phyloP scores from a whole-genome alignment of 495 filamentous ascomycete genomes.

The Letharia lupina region DNA sequence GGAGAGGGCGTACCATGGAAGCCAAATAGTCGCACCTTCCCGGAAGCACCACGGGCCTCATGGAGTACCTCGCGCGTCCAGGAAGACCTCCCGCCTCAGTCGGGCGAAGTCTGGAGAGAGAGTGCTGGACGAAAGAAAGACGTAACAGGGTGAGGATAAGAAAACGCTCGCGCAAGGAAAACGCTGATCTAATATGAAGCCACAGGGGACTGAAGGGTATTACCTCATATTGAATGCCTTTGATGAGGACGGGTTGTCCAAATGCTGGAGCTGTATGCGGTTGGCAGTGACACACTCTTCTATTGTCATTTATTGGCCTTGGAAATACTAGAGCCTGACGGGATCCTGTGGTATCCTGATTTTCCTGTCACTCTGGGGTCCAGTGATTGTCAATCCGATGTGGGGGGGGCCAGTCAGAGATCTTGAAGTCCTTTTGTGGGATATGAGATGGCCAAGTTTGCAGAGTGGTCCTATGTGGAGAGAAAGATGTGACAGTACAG shows the following conservation, averaged over 20 bases:
- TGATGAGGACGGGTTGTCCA: slow-evolving; percentile 16
- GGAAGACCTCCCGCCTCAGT: not conserved
- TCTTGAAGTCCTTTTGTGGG: slow-evolving; percentile 1
- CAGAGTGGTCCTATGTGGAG: not conserved
- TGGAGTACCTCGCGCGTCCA: not conserved
- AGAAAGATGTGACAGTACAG: not conserved
- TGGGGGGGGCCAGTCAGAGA: not conserved
- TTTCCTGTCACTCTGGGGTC: not conserved
- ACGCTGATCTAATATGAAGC: not conserved
- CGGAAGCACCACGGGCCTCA: not conserved
- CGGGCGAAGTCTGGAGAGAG: slow-evolving; percentile 30
- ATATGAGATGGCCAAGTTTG: not conserved
- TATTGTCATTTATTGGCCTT: not conserved
- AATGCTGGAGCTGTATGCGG: slow-evolving; percentile 18
- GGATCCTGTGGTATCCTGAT: not conserved
- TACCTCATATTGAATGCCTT: slow-evolving; percentile 18
- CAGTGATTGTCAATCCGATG: slow-evolving; percentile 3
- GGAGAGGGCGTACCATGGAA: not conserved
- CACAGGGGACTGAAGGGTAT: slow-evolving; percentile 20
- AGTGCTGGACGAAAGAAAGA: slow-evolving; percentile 47
- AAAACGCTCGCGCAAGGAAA: slow-evolving; percentile 14
- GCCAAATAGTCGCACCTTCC: not conserved
- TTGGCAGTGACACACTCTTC: slow-evolving; percentile 20
- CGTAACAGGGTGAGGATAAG: slow-evolving; percentile 35
- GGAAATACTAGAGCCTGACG: slow-evolving; percentile 10